Percentiles rank a stretch among this genome's conserved stretches.
These are phyloP conservation scores for Conoideocrella luteorostrata DNA, from an alignment of 2,329 filamentous ascomycete genomes.

Conservation along the genomic window DNA sequence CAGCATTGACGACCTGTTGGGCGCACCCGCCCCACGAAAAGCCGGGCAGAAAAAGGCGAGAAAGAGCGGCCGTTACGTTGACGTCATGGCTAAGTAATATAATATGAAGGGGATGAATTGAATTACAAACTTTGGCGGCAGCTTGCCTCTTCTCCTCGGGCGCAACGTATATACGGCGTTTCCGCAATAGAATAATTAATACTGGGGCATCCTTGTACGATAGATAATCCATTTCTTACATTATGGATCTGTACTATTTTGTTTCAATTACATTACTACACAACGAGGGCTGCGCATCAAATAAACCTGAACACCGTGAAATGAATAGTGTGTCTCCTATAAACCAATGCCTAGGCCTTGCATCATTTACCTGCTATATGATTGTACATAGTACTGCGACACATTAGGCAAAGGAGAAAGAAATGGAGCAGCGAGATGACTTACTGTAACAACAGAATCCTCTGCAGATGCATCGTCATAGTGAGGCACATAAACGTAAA, in stretches of 20 bases:
- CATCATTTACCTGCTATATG: constrained; percentile 27
- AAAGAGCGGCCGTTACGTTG: constrained; percentile 84
- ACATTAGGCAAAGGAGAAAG: constrained; percentile 16
- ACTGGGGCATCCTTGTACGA: constrained; percentile 7
- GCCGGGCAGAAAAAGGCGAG: constrained; percentile 60
- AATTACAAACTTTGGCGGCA: too few species aligned
- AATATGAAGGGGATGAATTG: not conserved
- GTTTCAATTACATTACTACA: too few species aligned
- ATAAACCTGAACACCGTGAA: not conserved
- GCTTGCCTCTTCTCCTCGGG: too few species aligned
- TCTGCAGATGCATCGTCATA: constrained; percentile 60
- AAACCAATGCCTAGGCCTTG: not conserved
- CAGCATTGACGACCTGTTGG: constrained; percentile 88
- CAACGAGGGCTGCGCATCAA: too few species aligned
- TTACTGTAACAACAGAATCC: constrained; percentile 70
- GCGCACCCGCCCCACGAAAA: constrained; percentile 65
- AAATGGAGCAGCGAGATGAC: constrained; percentile 17
- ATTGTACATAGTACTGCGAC: constrained; percentile 36
- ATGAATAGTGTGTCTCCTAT: too few species aligned
- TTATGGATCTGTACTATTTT: constrained; percentile 1
- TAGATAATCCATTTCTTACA: not conserved
- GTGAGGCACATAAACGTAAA: constrained; percentile 74
- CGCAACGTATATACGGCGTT: constrained; percentile 6
- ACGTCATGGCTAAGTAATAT: constrained; percentile 76
- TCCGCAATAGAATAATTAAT: constrained; percentile 1